phyloP scores from a whole-genome alignment of 2,329 filamentous ascomycete species.

The Fusarium kyushuense region DNA sequence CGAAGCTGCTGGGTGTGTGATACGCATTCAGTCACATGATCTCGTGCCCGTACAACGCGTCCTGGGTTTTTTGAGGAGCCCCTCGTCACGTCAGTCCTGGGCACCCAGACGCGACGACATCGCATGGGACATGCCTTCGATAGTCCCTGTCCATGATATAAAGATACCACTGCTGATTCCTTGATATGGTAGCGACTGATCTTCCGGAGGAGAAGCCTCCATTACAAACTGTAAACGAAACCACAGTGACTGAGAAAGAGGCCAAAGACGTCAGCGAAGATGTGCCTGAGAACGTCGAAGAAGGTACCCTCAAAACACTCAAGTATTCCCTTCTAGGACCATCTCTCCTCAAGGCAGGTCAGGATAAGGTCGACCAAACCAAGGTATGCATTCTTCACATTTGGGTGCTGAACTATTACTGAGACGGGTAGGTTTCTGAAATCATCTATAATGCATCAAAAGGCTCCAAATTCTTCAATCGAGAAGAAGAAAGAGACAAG shows the following conservation, averaged over 20 bases:
- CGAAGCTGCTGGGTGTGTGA: too few species aligned
- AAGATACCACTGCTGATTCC: not conserved
- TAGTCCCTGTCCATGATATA: constrained; percentile 9
- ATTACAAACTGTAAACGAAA: constrained; percentile 13
- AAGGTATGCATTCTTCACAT: constrained; percentile 65
- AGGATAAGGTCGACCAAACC: constrained; percentile 91
- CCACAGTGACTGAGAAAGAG: constrained; percentile 5
- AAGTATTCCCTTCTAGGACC: constrained; percentile 93
- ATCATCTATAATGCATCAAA: constrained; percentile 98
- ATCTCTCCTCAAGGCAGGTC: constrained; percentile 92
- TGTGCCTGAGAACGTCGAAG: constrained; percentile 12
- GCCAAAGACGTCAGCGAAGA: constrained; percentile 12
- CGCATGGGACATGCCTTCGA: constrained; percentile 34
- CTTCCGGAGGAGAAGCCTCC: constrained; percentile 30
- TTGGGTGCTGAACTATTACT: not conserved
- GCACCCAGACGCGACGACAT: constrained; percentile 38
- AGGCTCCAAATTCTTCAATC: constrained; percentile 95
- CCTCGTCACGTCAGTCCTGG: constrained; percentile 38
- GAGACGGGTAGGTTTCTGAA: constrained; percentile 75
- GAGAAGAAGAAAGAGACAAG: constrained; percentile 86
- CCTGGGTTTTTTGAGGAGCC: constrained; percentile 10
- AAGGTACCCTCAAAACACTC: constrained; percentile 64
- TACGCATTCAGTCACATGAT: constrained; percentile 48
- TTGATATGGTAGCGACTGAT: constrained; percentile 40
- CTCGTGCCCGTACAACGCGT: constrained; percentile 40